Percentiles rank a stretch among this genome's conserved stretches.
phyloP scores from a whole-genome alignment of 202 grass and related monocot genomes.

The Zizania palustris region DNA sequence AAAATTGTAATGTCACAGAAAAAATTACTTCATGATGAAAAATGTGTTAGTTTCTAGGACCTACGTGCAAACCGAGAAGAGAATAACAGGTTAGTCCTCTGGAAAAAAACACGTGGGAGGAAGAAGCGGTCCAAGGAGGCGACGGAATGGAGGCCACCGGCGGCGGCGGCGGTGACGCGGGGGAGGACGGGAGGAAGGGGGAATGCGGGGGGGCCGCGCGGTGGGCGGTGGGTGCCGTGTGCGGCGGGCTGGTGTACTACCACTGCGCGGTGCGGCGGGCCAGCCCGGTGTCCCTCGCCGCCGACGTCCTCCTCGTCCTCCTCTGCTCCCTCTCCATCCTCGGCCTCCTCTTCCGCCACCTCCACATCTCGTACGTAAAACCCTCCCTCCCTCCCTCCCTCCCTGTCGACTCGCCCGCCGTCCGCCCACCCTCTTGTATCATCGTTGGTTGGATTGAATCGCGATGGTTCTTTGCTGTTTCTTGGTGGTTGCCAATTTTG shows the following conservation, averaged over 20 bases:
- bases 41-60: background rate
- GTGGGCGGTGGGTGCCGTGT: conserved; percentile 71
- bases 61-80: background rate
- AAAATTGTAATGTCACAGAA: too few relatives aligned
- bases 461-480: background rate
- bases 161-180: background rate
- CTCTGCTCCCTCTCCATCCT: conserved; percentile 96
- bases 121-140: conserved; percentile 19
- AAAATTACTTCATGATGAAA: too few relatives aligned
- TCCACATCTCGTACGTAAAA: conserved; percentile 72
- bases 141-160: conserved; percentile 43
- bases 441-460: background rate
- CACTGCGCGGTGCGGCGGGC: conserved; percentile 76
- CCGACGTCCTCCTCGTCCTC: conserved; percentile 94
- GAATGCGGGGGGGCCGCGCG: conserved; percentile 38
- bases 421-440: background rate
- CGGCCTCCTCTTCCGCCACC: conserved; percentile 91
- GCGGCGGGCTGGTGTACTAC: conserved; percentile 87
- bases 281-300: conserved; percentile 80
- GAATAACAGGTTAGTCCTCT: background rate
- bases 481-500: background rate
- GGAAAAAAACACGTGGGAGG: background rate
- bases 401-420: too few relatives aligned
- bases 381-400: background rate
- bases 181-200: conserved; percentile 18